A percentile compares a stretch with the other conserved stretches of the same genome.
Conservation (phyloP, 805 yeast genomes). For the Candida ortonii region DNA sequence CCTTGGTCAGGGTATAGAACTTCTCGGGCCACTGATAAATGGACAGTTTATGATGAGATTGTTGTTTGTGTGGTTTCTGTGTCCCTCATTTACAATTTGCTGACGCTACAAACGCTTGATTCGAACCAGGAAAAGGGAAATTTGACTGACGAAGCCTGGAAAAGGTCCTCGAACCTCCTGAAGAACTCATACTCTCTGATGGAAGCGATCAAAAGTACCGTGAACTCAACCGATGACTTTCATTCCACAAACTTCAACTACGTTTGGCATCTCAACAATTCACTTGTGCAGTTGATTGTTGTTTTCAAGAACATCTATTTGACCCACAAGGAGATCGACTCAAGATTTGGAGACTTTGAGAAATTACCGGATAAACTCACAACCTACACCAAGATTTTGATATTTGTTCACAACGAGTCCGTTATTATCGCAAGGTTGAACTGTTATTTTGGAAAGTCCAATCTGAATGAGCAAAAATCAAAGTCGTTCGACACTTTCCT, state of each 20-base stretch:
- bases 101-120: slow-evolving; percentile 18
- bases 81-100: slow-evolving; percentile 14
- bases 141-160: slow-evolving; percentile 23
- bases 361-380: slow-evolving; percentile 23
- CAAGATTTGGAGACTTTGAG: slow-evolving; percentile 25
- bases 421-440: too few relatives aligned
- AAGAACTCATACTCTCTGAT: slow-evolving; percentile 21
- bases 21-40: slow-evolving; percentile 1
- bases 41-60: slow-evolving; percentile 29
- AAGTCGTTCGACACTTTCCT: slow-evolving; percentile 10
- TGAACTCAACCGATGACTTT: background rate
- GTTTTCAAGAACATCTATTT: slow-evolving; percentile 23
- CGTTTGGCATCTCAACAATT: slow-evolving; percentile 17
- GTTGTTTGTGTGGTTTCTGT: slow-evolving; percentile 19
- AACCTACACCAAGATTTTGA: slow-evolving; percentile 20
- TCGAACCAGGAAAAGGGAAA: slow-evolving; percentile 6
- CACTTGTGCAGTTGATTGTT: slow-evolving; percentile 24
- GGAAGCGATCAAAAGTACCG: slow-evolving; percentile 13
- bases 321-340: slow-evolving; percentile 19
- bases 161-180: slow-evolving; percentile 21
- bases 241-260: slow-evolving; percentile 11
- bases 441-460: slow-evolving; percentile 12
- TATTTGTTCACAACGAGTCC: slow-evolving; percentile 24
- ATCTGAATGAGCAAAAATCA: background rate
- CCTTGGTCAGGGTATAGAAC: slow-evolving; percentile 22